phyloP scores from a whole-genome alignment of 2,329 filamentous ascomycete species.

The Parascedosporium putredinis region DNA sequence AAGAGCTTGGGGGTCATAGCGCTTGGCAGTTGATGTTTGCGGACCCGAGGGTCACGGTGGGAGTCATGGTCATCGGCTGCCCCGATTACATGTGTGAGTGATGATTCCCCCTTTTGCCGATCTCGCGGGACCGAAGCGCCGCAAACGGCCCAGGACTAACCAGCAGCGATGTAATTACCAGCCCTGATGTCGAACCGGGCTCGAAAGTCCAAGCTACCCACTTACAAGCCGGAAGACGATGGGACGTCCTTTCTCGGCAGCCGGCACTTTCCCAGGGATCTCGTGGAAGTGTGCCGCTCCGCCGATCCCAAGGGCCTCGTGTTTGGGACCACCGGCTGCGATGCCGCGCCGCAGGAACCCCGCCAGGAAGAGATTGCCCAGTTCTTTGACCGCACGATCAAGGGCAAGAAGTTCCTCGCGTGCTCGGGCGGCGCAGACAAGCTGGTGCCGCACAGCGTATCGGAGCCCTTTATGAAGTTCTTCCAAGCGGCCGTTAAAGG shows the following conservation, averaged over 20 bases:
- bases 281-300: conserved; percentile 52
- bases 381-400: conserved; percentile 37
- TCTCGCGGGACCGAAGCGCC: neutral
- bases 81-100: conserved; percentile 67
- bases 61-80: conserved; percentile 74
- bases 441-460: conserved; percentile 58
- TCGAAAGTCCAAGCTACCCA: conserved; percentile 52
- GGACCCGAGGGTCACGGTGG: conserved; percentile 69
- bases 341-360: conserved; percentile 23
- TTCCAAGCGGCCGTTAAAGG: conserved; percentile 42
- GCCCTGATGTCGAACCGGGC: conserved; percentile 71
- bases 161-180: conserved; percentile 14
- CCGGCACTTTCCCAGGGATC: conserved; percentile 60
- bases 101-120: neutral
- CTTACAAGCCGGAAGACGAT: conserved; percentile 44
- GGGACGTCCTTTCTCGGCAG: conserved; percentile 64
- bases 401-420: conserved; percentile 53
- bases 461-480: conserved; percentile 49
- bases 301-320: conserved; percentile 70
- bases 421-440: conserved; percentile 59
- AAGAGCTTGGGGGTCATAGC: conserved; percentile 81
- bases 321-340: conserved; percentile 41
- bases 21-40: conserved; percentile 75
- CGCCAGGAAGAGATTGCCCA: conserved; percentile 33
- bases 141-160: neutral